A percentile compares a stretch with the other conserved stretches of the same genome.
Evolutionary conservation across 768 basidiomycete species (phyloP).

Genomic region (Hygrophorus russula): DNA sequence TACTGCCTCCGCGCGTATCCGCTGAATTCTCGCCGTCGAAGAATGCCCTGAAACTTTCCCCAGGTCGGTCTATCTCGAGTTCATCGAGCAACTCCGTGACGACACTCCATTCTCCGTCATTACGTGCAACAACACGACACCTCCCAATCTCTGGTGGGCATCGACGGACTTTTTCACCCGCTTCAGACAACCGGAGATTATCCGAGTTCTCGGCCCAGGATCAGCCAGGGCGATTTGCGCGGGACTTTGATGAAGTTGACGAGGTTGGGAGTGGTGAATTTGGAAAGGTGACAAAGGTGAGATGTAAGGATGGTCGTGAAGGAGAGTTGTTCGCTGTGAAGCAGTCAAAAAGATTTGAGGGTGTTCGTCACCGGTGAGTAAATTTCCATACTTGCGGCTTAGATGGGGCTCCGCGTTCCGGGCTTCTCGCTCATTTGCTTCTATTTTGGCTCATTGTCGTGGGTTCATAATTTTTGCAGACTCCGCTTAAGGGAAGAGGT

Average conservation of each 20-base stretch:
- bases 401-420: conserved; percentile 6
- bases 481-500: conserved; percentile 90
- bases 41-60: conserved; percentile 25
- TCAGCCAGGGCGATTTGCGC: conserved; percentile 60
- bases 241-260: conserved; percentile 69
- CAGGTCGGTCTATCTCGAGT: conserved; percentile 42
- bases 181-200: conserved; percentile 16
- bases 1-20: conserved; percentile 38
- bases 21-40: conserved; percentile 37
- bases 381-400: conserved; percentile 8
- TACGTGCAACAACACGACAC: conserved; percentile 11
- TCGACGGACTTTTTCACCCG: no score
- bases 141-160: no score
- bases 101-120: conserved; percentile 35
- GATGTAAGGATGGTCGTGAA: conserved; percentile 46
- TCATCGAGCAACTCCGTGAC: conserved; percentile 43
- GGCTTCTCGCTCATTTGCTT: conserved; percentile 9
- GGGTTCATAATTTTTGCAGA: conserved; percentile 24
- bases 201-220: conserved; percentile 35
- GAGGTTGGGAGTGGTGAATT: conserved; percentile 88
- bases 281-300: conserved; percentile 83
- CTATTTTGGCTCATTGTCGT: conserved; percentile 3
- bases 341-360: conserved; percentile 88
- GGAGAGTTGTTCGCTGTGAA: conserved; percentile 74
- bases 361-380: conserved; percentile 77